Evolutionary conservation across 164 flowering plant species (phyloP).

Genomic region (Vitis amurensis): DNA sequence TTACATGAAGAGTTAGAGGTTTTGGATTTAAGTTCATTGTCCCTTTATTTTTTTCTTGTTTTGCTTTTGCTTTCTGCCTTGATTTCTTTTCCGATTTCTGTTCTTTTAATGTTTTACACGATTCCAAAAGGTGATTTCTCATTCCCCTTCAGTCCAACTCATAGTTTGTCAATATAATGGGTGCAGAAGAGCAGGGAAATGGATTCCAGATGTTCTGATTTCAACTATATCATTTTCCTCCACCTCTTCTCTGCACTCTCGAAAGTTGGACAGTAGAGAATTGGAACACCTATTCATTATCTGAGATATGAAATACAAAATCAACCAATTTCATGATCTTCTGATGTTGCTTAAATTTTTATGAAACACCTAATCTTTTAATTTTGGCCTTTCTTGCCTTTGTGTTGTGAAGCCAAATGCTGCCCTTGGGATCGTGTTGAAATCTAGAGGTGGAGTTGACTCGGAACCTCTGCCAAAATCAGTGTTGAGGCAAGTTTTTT

Average conservation of each 20-base stretch:
- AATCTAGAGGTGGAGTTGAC: slow-evolving; percentile 34
- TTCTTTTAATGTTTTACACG: not conserved
- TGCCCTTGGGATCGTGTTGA: slow-evolving; percentile 27
- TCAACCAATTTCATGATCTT: no score
- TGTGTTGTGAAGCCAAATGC: slow-evolving; percentile 49
- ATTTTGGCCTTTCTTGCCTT: slow-evolving; percentile 2
- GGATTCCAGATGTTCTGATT: no score
- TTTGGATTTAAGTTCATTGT: slow-evolving; percentile 21
- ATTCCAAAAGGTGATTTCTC: not conserved
- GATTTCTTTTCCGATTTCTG: not conserved
- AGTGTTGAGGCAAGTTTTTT: slow-evolving; percentile 53
- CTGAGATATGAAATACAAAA: not conserved
- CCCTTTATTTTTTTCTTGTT: not conserved
- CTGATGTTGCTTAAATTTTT: no score
- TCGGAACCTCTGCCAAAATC: slow-evolving; percentile 44
- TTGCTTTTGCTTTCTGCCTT: not conserved
- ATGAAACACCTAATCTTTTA: not conserved
- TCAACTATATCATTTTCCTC: not conserved
- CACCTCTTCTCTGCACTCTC: not conserved
- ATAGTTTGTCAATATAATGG: not conserved
- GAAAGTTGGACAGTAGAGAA: slow-evolving; percentile 2
- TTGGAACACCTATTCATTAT: not conserved
- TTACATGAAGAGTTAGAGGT: slow-evolving; percentile 56
- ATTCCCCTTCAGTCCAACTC: not conserved
- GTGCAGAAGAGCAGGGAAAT: not conserved